Percentiles rank a stretch among this genome's conserved stretches.
These are phyloP conservation scores for Gyromitra esculenta DNA, from an alignment of 2,329 filamentous ascomycete species.

Conservation along the genomic window DNA sequence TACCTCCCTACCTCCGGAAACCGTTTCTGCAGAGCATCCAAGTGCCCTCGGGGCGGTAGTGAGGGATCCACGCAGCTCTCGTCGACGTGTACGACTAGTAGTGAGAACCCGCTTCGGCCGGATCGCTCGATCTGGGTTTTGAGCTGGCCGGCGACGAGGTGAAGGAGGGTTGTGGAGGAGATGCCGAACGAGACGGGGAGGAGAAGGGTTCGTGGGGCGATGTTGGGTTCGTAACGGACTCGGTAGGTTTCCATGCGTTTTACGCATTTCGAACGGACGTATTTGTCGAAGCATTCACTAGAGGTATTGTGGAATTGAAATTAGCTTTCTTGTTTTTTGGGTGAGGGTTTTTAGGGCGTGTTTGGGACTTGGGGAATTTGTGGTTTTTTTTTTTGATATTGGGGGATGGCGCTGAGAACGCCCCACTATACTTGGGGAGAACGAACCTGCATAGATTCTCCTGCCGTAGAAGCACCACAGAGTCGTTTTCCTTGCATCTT, in stretches of 20 bases:
- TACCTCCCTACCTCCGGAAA: slow-evolving; percentile 74
- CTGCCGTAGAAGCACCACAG: slow-evolving; percentile 58
- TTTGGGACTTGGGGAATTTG: slow-evolving; percentile 49
- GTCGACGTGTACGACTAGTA: slow-evolving; percentile 70
- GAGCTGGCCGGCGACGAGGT: slow-evolving; percentile 77
- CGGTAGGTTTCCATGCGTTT: slow-evolving; percentile 78
- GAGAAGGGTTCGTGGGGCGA: slow-evolving; percentile 67
- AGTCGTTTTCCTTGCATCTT: slow-evolving; percentile 59
- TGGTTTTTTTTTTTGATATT: slow-evolving; percentile 33
- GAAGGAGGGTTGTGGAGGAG: slow-evolving; percentile 79
- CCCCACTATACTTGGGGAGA: slow-evolving; percentile 50
- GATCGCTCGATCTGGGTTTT: slow-evolving; percentile 72
- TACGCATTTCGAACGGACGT: slow-evolving; percentile 79
- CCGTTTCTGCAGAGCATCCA: slow-evolving; percentile 65
- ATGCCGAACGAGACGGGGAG: slow-evolving; percentile 84
- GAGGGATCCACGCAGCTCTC: slow-evolving; percentile 56
- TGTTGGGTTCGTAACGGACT: slow-evolving; percentile 62
- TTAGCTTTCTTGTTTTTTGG: slow-evolving; percentile 2
- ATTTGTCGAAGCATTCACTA: slow-evolving; percentile 80
- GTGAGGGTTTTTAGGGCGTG: neutral
- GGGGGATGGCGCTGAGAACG: slow-evolving; percentile 18
- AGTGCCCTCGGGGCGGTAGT: slow-evolving; percentile 57
- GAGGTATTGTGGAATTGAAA: slow-evolving; percentile 5
- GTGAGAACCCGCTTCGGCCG: slow-evolving; percentile 73
- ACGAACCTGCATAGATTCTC: slow-evolving; percentile 58